Percentiles rank a stretch among this genome's conserved stretches.
phyloP scores from a whole-genome alignment of 2,329 filamentous ascomycete genomes.

The Pyrenochaeta sp. region DNA sequence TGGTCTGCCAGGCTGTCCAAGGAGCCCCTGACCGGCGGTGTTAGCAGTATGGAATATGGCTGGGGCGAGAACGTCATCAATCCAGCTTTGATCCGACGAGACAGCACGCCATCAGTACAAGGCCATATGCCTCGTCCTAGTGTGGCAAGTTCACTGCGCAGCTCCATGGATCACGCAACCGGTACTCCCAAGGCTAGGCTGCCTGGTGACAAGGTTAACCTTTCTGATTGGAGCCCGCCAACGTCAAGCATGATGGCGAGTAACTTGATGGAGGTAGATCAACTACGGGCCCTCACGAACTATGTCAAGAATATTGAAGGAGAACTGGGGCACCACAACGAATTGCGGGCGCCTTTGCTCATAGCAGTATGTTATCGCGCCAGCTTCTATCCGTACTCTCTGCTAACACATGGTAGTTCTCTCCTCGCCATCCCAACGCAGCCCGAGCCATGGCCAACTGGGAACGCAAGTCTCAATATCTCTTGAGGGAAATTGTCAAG shows the following conservation, averaged over 20 bases:
- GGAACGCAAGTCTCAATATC: conserved; percentile 93
- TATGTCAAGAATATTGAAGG: conserved; percentile 89
- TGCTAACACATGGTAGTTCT: conserved; percentile 66
- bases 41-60: conserved; percentile 97
- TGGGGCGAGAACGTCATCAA: conserved; percentile 89
- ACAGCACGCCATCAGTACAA: conserved; percentile 42
- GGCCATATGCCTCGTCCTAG: conserved; percentile 58
- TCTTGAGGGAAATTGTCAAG: conserved; percentile 94
- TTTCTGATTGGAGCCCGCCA: conserved; percentile 89
- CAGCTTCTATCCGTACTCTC: neutral
- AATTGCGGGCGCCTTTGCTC: conserved; percentile 84
- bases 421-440: conserved; percentile 81
- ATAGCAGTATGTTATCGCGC: conserved; percentile 68
- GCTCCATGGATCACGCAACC: conserved; percentile 64
- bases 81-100: conserved; percentile 54
- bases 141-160: conserved; percentile 69
- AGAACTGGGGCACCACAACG: conserved; percentile 87
- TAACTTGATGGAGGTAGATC: conserved; percentile 78
- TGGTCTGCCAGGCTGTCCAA: conserved; percentile 96
- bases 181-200: conserved; percentile 70
- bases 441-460: conserved; percentile 92
- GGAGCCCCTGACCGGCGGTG: conserved; percentile 88
- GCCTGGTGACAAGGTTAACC: conserved; percentile 82
- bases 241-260: conserved; percentile 90
- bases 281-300: conserved; percentile 74